A percentile compares a stretch with the other conserved stretches of the same genome.
Conservation (phyloP, 2,329 filamentous ascomycete species). For the Periconia sp. region DNA sequence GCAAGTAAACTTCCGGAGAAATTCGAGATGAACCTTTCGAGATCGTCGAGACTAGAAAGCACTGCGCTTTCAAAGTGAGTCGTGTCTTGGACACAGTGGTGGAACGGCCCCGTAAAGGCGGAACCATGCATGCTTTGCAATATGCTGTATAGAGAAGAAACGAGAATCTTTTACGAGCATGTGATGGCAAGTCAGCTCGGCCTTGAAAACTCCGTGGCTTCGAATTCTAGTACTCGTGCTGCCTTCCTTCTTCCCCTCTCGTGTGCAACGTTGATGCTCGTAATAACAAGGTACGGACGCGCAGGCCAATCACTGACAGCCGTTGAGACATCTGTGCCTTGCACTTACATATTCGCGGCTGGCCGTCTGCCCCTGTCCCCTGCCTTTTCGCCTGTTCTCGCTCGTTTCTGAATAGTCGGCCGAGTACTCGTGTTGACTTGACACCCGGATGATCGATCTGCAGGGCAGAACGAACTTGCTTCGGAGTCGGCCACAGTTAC, state of each 20-base stretch:
- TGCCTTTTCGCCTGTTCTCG: conserved; percentile 4
- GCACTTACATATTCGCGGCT: conserved; percentile 10
- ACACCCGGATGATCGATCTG: neutral
- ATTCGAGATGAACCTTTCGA: neutral
- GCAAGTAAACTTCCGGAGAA: no score
- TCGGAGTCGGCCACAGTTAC: conserved; percentile 11
- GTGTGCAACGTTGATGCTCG: conserved; percentile 1
- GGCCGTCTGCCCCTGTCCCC: no score
- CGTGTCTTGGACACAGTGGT: conserved; percentile 28
- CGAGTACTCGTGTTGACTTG: no score
- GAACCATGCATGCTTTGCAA: conserved; percentile 4
- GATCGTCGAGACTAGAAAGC: neutral
- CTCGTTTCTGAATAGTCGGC: conserved; percentile 10
- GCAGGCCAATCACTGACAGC: conserved; percentile 20
- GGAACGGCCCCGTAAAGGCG: conserved; percentile 7
- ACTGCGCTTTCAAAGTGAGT: conserved; percentile 1
- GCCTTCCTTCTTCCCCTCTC: no score
- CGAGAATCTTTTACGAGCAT: neutral
- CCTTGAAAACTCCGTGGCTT: neutral
- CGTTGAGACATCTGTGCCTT: conserved; percentile 13
- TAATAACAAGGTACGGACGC: neutral
- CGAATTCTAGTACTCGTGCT: conserved; percentile 8
- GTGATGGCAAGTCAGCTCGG: neutral
- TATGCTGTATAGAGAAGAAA: conserved; percentile 1
- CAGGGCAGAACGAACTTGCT: conserved; percentile 9